These are phyloP conservation scores for Lumnitzera racemosa DNA, from an alignment of 345 rosid genomes.

Conservation along the genomic window DNA sequence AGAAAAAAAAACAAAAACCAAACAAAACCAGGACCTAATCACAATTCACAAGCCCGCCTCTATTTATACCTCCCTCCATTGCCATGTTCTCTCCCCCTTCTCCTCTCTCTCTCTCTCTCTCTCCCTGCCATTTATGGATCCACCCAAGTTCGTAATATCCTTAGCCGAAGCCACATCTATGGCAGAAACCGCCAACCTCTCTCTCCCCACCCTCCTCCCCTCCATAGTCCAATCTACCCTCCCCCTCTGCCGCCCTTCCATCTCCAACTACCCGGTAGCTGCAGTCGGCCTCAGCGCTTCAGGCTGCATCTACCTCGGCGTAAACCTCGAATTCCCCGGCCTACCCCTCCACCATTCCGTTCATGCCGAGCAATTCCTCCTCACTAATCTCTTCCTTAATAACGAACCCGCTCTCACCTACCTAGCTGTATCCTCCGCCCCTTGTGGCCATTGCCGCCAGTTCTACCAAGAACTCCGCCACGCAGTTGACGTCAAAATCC, in stretches of 20 bases:
- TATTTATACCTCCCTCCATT: too few species aligned
- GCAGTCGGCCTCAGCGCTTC: conserved; percentile 82
- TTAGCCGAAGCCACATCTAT: conserved; percentile 59
- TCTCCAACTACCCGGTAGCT: conserved; percentile 75
- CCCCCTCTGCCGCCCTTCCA: conserved; percentile 68
- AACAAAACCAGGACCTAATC: too few species aligned
- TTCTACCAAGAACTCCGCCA: conserved; percentile 80
- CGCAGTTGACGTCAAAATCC: conserved; percentile 49
- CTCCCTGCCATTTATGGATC: conserved; percentile 28
- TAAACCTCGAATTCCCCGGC: conserved; percentile 78
- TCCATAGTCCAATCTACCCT: conserved; percentile 55
- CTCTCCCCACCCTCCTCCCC: conserved; percentile 58
- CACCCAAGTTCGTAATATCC: conserved; percentile 52
- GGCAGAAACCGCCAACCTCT: conserved; percentile 42
- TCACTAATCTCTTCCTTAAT: conserved; percentile 75
- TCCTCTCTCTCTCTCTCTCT: background rate
- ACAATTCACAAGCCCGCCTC: too few species aligned
- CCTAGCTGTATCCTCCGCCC: conserved; percentile 89
- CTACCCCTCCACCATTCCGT: conserved; percentile 87
- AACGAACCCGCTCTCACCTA: conserved; percentile 38
- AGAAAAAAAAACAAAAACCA: too few species aligned
- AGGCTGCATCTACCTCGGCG: conserved; percentile 85
- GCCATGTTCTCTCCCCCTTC: too few species aligned
- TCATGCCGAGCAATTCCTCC: conserved; percentile 97
- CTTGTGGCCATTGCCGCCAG: conserved; percentile 99